Percentiles rank a stretch among this genome's conserved stretches.
Conservation (phyloP, 2,329 filamentous ascomycete genomes). For the Fusarium nygamai region DNA sequence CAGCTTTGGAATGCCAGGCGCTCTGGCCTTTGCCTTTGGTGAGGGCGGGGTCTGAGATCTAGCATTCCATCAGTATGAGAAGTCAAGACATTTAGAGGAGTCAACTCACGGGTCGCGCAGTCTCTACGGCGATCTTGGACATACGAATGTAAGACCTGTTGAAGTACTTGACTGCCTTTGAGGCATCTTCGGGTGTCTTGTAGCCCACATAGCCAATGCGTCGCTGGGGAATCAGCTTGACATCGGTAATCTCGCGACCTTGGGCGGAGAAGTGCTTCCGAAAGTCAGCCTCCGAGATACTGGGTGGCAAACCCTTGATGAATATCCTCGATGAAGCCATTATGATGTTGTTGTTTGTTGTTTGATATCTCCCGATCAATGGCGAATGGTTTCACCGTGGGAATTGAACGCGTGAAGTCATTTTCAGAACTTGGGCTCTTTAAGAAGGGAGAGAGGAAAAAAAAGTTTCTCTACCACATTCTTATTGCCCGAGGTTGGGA, state of each 20-base stretch:
- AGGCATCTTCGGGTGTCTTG: constrained; percentile 82
- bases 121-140: constrained; percentile 91
- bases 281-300: constrained; percentile 84
- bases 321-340: constrained; percentile 76
- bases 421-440: constrained; percentile 39
- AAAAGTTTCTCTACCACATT: constrained; percentile 45
- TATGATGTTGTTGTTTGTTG: constrained; percentile 36
- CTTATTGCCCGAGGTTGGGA: constrained; percentile 41
- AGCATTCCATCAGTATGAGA: constrained; percentile 51
- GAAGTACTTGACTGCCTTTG: constrained; percentile 90
- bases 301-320: constrained; percentile 86
- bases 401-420: constrained; percentile 40
- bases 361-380: constrained; percentile 33
- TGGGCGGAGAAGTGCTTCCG: constrained; percentile 84
- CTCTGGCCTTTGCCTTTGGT: constrained; percentile 45
- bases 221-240: constrained; percentile 88
- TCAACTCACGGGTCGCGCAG: constrained; percentile 78
- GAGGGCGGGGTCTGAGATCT: constrained; percentile 57
- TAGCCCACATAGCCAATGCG: constrained; percentile 97
- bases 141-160: constrained; percentile 95
- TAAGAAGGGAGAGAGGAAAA: constrained; percentile 43
- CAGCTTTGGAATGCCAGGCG: constrained; percentile 39
- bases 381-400: constrained; percentile 42
- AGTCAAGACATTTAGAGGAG: constrained; percentile 27
- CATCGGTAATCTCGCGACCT: constrained; percentile 83